Conservation (phyloP, 306 rosid species). For the Luffa acutangula region DNA sequence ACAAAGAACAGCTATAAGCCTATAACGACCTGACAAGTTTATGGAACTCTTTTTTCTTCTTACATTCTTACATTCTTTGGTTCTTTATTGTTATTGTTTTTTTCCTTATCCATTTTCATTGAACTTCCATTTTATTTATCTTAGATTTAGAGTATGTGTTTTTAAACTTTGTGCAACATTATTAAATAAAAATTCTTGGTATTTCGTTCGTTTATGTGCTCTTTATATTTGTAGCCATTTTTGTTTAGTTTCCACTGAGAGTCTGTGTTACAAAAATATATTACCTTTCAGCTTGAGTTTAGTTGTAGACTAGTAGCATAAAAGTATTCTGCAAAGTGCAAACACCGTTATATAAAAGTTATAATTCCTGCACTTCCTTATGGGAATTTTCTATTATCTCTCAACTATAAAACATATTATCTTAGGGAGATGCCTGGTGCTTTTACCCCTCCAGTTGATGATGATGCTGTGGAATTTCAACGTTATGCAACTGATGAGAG, state of each 20-base stretch:
- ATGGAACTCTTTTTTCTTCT: neutral
- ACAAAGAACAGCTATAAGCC: neutral
- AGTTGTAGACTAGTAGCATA: neutral
- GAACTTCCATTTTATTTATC: neutral
- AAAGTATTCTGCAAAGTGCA: neutral
- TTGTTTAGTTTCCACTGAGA: neutral
- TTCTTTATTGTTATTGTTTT: neutral
- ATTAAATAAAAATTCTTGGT: too few species aligned
- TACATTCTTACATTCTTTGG: neutral
- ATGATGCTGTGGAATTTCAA: conserved; percentile 15
- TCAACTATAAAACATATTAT: conserved; percentile 11
- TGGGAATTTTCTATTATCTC: conserved; percentile 1
- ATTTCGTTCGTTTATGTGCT: too few species aligned
- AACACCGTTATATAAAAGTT: neutral
- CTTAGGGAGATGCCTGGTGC: conserved; percentile 39
- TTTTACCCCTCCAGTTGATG: conserved; percentile 25
- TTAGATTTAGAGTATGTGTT: too few species aligned
- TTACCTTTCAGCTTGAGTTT: neutral
- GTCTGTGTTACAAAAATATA: neutral
- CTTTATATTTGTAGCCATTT: neutral
- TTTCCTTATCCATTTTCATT: conserved; percentile 10
- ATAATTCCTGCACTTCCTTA: neutral
- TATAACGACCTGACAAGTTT: neutral
- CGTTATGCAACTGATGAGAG: conserved; percentile 21
- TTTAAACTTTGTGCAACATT: too few species aligned